Percentiles rank a stretch among this genome's conserved stretches.
Conservation (phyloP, 2,329 filamentous ascomycete species). For the Cladosporium sp. region DNA sequence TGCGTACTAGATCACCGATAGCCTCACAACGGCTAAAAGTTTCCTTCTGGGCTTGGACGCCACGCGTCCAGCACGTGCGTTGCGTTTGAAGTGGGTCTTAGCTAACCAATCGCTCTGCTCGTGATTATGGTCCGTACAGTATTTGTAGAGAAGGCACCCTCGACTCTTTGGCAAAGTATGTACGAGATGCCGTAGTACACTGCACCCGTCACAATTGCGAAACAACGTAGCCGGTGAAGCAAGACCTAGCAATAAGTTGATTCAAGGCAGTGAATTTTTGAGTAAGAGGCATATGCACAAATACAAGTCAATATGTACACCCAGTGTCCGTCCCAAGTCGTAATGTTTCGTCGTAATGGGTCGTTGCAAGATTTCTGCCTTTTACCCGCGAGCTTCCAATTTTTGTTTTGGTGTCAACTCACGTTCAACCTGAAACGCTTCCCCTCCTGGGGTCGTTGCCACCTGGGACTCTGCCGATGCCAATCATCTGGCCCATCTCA, state of each 20-base stretch:
- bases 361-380: background rate
- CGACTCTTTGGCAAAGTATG: background rate
- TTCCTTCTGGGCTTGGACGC: background rate
- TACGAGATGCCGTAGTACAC: background rate
- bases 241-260: background rate
- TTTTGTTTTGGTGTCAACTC: background rate
- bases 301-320: conserved; percentile 10
- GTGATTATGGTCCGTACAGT: background rate
- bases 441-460: conserved; percentile 27
- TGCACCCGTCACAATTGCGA: background rate
- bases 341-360: background rate
- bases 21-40: background rate
- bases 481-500: conserved; percentile 54
- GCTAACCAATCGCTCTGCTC: background rate
- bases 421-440: conserved; percentile 8
- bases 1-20: background rate
- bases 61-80: background rate
- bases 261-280: background rate
- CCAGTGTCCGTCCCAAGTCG: background rate
- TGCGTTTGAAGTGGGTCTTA: background rate
- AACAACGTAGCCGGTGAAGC: background rate
- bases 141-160: background rate
- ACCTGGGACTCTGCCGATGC: conserved; percentile 34
- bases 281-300: background rate
- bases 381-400: background rate